These are phyloP conservation scores for Solanum bulbocastanum DNA, from an alignment of 257 asterid genomes.

Conservation along the genomic window DNA sequence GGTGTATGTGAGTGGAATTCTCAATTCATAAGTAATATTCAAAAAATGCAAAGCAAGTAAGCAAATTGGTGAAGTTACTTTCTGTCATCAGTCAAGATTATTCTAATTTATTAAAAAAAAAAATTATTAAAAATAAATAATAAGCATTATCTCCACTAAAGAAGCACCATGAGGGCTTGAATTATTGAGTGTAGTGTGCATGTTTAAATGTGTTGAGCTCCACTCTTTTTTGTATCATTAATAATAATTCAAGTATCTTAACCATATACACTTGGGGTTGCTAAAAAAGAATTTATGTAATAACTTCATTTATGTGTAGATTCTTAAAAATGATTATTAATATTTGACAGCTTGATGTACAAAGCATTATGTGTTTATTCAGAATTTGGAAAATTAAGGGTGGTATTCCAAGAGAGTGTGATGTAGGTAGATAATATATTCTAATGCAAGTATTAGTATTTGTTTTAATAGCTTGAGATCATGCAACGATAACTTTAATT, in stretches of 20 bases:
- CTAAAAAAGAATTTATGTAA: background rate
- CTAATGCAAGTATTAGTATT: background rate
- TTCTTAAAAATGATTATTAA: background rate
- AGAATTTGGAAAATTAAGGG: background rate
- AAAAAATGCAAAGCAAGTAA: background rate
- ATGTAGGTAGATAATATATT: background rate
- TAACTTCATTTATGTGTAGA: background rate
- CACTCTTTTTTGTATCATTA: background rate
- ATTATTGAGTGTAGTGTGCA: background rate
- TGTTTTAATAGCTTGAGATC: background rate
- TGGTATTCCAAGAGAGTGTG: accelerated
- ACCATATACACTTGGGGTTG: background rate
- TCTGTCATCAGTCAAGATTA: background rate
- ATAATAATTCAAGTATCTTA: background rate
- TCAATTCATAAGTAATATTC: background rate
- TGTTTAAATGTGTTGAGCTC: background rate
- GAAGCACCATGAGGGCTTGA: background rate
- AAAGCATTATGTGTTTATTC: background rate
- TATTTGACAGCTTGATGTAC: background rate
- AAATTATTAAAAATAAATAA: background rate
- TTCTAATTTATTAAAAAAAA: background rate
- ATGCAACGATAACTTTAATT: background rate
- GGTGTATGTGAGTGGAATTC: background rate
- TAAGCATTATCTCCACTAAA: background rate
- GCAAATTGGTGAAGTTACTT: background rate